These are phyloP conservation scores for Trichophyton equinum DNA, from an alignment of 2,329 filamentous ascomycete species.

Conservation along the genomic window DNA sequence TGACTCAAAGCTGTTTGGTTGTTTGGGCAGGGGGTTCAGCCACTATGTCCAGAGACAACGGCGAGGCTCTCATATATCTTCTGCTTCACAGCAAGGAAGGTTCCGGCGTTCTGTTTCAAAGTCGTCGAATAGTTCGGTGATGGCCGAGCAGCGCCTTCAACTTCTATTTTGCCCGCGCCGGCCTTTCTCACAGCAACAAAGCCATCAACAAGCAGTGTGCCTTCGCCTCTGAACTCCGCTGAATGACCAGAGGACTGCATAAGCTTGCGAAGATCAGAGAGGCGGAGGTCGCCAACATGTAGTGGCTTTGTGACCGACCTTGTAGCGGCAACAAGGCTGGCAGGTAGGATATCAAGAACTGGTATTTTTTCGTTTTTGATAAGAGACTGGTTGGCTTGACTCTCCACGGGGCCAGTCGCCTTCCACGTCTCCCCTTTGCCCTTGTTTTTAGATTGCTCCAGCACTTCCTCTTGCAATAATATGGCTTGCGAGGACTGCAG, in stretches of 20 bases:
- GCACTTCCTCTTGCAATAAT: slow-evolving; percentile 24
- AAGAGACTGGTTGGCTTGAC: slow-evolving; percentile 15
- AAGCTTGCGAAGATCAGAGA: slow-evolving; percentile 74
- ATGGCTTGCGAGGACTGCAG: slow-evolving; percentile 40
- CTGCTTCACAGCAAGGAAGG: slow-evolving; percentile 75
- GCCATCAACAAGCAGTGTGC: slow-evolving; percentile 78
- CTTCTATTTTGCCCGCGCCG: slow-evolving; percentile 71
- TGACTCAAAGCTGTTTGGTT: not conserved
- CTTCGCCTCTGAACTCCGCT: slow-evolving; percentile 87
- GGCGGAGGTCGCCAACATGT: slow-evolving; percentile 82
- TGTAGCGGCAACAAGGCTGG: slow-evolving; percentile 55
- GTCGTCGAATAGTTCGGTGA: slow-evolving; percentile 31
- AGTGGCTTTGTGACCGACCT: slow-evolving; percentile 72
- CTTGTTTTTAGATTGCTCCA: slow-evolving; percentile 38
- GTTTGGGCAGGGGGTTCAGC: not conserved
- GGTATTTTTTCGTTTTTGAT: slow-evolving; percentile 31
- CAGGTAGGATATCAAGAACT: slow-evolving; percentile 47
- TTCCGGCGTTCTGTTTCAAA: slow-evolving; percentile 43
- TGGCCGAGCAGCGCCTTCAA: slow-evolving; percentile 60
- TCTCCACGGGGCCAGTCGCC: slow-evolving; percentile 16
- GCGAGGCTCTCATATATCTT: slow-evolving; percentile 91
- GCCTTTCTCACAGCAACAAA: slow-evolving; percentile 81
- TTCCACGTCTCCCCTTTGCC: slow-evolving; percentile 35
- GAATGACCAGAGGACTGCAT: slow-evolving; percentile 73
- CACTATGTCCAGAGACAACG: slow-evolving; percentile 58